These are phyloP conservation scores for Thelephora terrestris DNA, from an alignment of 1,284 basidiomycete genomes.

Conservation along the genomic window DNA sequence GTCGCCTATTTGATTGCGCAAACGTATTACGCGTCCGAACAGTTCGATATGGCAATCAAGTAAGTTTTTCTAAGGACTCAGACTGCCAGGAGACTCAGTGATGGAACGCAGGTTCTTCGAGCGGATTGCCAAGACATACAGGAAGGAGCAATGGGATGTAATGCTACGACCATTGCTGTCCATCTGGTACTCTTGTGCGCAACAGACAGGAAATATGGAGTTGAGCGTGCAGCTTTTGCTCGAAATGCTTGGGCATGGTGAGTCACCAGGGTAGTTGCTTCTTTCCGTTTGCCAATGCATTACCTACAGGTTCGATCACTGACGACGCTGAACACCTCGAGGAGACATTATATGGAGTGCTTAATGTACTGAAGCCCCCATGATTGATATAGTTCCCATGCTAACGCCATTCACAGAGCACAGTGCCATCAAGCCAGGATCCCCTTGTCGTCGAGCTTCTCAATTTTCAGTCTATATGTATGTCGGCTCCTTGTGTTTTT, in stretches of 20 bases:
- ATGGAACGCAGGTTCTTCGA: slow-evolving; percentile 65
- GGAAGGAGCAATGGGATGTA: slow-evolving; percentile 67
- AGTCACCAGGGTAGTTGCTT: slow-evolving; percentile 9
- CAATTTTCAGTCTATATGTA: slow-evolving; percentile 56
- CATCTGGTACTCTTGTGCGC: slow-evolving; percentile 74
- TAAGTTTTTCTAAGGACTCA: slow-evolving; percentile 21
- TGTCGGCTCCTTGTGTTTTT: slow-evolving; percentile 16
- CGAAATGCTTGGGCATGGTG: slow-evolving; percentile 76
- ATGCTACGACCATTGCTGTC: slow-evolving; percentile 64
- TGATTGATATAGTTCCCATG: neutral
- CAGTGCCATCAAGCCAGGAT: slow-evolving; percentile 46
- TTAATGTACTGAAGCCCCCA: slow-evolving; percentile 53
- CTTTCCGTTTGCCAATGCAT: neutral
- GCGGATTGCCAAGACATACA: slow-evolving; percentile 76
- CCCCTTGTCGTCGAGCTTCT: slow-evolving; percentile 51
- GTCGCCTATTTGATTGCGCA: slow-evolving; percentile 82
- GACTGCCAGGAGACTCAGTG: neutral
- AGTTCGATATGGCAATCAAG: slow-evolving; percentile 78
- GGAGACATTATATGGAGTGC: slow-evolving; percentile 51
- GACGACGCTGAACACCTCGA: slow-evolving; percentile 34
- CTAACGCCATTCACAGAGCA: slow-evolving; percentile 36
- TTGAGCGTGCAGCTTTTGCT: slow-evolving; percentile 61
- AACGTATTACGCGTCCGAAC: slow-evolving; percentile 67
- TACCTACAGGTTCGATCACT: slow-evolving; percentile 14
- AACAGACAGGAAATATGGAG: slow-evolving; percentile 65